These are phyloP conservation scores for Xylariales sp. DNA, from an alignment of 2,329 filamentous ascomycete genomes.

Conservation along the genomic window DNA sequence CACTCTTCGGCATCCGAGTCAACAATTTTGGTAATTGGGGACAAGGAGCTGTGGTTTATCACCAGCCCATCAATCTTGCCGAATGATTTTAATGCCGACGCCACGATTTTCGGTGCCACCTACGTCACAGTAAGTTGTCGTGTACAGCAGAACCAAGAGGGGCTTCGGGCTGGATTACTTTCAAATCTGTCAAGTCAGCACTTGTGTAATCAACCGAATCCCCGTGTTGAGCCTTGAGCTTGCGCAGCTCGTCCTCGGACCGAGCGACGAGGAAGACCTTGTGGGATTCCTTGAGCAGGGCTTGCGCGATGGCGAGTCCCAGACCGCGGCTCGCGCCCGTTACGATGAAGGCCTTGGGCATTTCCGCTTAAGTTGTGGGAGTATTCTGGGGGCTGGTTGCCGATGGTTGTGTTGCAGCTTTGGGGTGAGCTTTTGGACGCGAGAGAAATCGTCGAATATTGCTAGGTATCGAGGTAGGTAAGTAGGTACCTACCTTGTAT, in stretches of 20 bases:
- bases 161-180: conserved; percentile 52
- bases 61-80: conserved; percentile 83
- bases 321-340: conserved; percentile 74
- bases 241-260: conserved; percentile 60
- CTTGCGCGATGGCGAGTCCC: conserved; percentile 65
- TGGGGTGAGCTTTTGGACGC: background rate
- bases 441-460: background rate
- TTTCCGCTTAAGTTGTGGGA: background rate
- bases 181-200: conserved; percentile 65
- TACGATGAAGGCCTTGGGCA: conserved; percentile 74
- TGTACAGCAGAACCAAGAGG: background rate
- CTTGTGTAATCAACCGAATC: conserved; percentile 66
- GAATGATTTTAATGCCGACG: conserved; percentile 74
- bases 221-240: conserved; percentile 63
- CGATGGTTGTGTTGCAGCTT: background rate
- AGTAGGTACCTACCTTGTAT: too few species aligned
- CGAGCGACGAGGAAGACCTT: conserved; percentile 70
- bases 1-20: conserved; percentile 78
- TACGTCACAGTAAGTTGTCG: conserved; percentile 43
- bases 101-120: conserved; percentile 71
- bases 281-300: conserved; percentile 64
- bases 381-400: background rate
- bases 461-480: too few species aligned
- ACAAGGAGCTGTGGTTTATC: conserved; percentile 86
- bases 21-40: conserved; percentile 77